Evolutionary conservation across 495 filamentous ascomycete genomes (phyloP), one percentile per base, ranked within the genome.

Genomic region (Podospora fimiseda): DNA sequence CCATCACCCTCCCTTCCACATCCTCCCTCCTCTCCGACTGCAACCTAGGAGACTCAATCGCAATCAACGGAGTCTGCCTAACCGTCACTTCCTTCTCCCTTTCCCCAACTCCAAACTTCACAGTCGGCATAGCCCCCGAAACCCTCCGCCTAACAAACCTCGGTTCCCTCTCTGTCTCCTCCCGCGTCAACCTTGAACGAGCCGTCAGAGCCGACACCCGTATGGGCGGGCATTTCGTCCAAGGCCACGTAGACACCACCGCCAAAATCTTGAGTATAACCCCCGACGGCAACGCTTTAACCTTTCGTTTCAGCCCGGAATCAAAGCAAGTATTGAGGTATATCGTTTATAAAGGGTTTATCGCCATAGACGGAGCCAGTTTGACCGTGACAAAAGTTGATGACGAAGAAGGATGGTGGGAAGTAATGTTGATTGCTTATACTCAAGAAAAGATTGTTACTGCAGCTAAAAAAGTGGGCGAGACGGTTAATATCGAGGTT

Each of bases 391-490:
- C 91, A 5, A 71, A 76, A 58, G 93, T 97, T 2, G 72, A 89
- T 61, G 87, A 87, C 33, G 71, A 59, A 24, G 86, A 84, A 55
- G 86, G 83, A 7, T 96, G 87, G 84, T 97, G 87, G 82, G 93
- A 97, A 80, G 86, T 99, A 9, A 99, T 99, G 94, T 73, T 99
- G 41, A 95, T 99, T 68, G 82, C 88, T n/a, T 99, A 99, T 62
- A 96, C 94, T 37, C 94, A 96, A 74, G 90, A 91, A 72, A 84
- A 85, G 68, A 82, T 97, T 30, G 89, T 96, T 1, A 88, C 86
- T 52, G 89, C 87, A 9, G 70, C 66, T 9, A 97, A 99, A 79
- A 74, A 77, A 67, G 69, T 74, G n/a, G 91, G 94, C 1, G 90
- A 96, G 5, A 76, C 80, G 46, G 90, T 97, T 24, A 99, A 99